Evolutionary conservation across 805 yeast species (phyloP), one percentile per base, ranked within the genome.

Genomic region (Wickerhamomyces mucosus): DNA sequence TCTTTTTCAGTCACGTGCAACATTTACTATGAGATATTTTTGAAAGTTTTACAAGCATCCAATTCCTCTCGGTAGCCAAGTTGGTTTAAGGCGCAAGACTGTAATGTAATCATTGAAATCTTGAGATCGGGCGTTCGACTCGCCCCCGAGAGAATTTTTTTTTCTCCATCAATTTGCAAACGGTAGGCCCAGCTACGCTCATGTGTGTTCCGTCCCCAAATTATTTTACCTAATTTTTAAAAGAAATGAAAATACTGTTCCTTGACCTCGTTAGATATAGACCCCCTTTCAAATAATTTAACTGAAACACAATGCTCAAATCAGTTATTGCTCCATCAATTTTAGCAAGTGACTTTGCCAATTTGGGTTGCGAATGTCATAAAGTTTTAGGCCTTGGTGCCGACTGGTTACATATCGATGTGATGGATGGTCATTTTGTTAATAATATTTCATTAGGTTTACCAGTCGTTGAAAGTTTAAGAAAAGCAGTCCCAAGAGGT

Each of bases 351-450:
- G 95, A 92, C 55, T 92, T 89, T 51, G 78, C 96, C 43, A 72
- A 84, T 46, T 61, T 92, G 39, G 96, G 94, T 30, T 73, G 85
- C 43, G 89, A 88, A 41, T 84, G 96, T 58, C 80, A 79, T 51
- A 67, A 70, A 37, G 80, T 88, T 61, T 75, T 84, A 51, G 71
- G 74, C 32, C 67, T 79, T 35, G 79, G 82, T 16, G 94, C 96
- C 15, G 95, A 89, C 49, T 92, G 99, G 99, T 75, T 92, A 39
- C 99, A 92, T 58, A 75, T 92, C 32, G 99, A 92, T 58, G 89
- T 92, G 29, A 92, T 92, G 99, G 99, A 92, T 55, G 98, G 98
- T 29, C 88, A 89, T 59, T 92, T 92, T 54, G 99, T 92, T 30
- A 98, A 98, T 43, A 92, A 92, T 62, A 79, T 92, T 43, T 78